Percentiles rank a stretch among this genome's conserved stretches.
Evolutionary conservation across 805 yeast genomes (phyloP).

Genomic region (Komagataella pastoris): DNA sequence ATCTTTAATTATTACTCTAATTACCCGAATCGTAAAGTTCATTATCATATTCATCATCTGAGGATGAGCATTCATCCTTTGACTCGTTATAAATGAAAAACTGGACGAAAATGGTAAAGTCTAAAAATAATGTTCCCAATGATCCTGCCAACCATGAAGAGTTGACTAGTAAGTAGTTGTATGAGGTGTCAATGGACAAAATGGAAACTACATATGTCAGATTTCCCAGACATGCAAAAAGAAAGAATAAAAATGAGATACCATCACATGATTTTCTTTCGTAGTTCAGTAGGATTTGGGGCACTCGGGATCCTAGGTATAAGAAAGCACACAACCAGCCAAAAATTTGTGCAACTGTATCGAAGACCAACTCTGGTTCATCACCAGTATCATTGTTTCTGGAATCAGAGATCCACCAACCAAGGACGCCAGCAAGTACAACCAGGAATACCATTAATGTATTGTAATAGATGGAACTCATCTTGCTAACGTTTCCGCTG

Average conservation of each 20-base stretch:
- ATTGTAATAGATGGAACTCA: conserved; percentile 13
- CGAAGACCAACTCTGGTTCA: conserved; percentile 39
- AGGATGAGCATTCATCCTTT: not conserved
- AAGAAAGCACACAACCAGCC: conserved; percentile 72
- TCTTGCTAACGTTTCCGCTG: conserved; percentile 3
- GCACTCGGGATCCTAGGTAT: conserved; percentile 80
- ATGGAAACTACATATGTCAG: conserved; percentile 83
- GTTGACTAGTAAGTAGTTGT: conserved; percentile 63
- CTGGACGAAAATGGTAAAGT: conserved; percentile 73
- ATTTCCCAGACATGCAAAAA: conserved; percentile 93
- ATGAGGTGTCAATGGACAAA: conserved; percentile 57
- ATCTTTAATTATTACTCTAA: not conserved
- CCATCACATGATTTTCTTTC: conserved; percentile 91
- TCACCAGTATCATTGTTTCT: conserved; percentile 17
- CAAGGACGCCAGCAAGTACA: conserved; percentile 67
- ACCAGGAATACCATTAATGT: conserved; percentile 52
- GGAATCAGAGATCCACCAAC: conserved; percentile 61
- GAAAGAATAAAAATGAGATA: conserved; percentile 80
- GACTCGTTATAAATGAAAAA: conserved; percentile 59
- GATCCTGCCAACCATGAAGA: conserved; percentile 91
- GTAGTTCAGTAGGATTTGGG: conserved; percentile 80
- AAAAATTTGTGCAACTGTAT: conserved; percentile 72
- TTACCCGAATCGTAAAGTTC: not conserved
- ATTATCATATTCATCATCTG: not conserved
- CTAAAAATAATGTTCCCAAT: conserved; percentile 74